A percentile compares a stretch with the other conserved stretches of the same genome.
These are phyloP conservation scores for Pueraria montana DNA, from an alignment of 306 rosid genomes.

Conservation along the genomic window DNA sequence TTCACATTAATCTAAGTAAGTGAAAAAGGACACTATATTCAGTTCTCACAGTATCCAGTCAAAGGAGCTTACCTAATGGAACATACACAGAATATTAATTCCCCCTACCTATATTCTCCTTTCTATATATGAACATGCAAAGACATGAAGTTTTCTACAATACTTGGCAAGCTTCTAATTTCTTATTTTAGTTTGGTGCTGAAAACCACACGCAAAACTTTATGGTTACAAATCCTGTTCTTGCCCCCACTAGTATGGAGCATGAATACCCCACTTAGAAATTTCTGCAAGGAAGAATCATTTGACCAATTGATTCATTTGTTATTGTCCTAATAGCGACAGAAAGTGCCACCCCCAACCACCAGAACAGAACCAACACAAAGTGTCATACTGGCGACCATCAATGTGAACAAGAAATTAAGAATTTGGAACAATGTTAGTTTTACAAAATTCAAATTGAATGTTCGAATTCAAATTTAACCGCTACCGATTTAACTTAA, in stretches of 20 bases:
- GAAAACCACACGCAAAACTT: conserved; percentile 45
- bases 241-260: conserved; percentile 33
- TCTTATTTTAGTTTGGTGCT: conserved; percentile 46
- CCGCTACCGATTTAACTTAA: neutral
- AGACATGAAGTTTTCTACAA: conserved; percentile 2
- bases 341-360: conserved; percentile 41
- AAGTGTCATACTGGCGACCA: conserved; percentile 31
- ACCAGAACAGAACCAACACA: conserved; percentile 35
- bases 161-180: neutral
- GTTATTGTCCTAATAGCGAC: conserved; percentile 41
- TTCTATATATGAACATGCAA: conserved; percentile 26
- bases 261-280: conserved; percentile 60
- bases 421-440: neutral
- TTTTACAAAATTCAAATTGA: neutral
- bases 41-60: neutral
- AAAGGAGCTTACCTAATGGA: neutral
- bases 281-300: conserved; percentile 50
- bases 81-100: neutral
- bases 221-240: conserved; percentile 29
- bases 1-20: neutral
- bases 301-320: conserved; percentile 50
- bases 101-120: neutral
- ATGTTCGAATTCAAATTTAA: neutral
- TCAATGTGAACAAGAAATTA: conserved; percentile 28
- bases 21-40: neutral